Percentiles rank a stretch among this genome's conserved stretches.
Evolutionary conservation across 768 basidiomycete species (phyloP).

Genomic region (Podaxis sp.): DNA sequence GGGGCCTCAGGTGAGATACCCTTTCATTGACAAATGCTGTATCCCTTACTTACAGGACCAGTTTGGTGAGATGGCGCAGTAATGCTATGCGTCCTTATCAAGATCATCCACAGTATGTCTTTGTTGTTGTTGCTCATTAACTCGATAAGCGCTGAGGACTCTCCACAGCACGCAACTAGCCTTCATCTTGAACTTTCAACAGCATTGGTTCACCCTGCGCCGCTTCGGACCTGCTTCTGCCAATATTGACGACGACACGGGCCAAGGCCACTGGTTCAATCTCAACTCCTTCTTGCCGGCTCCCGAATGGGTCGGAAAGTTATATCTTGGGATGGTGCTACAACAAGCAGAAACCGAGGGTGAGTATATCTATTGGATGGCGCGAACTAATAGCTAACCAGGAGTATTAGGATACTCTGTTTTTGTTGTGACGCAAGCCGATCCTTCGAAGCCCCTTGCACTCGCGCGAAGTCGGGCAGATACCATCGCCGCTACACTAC

Average conservation of each 20-base stretch:
- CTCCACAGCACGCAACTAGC: conserved; percentile 69
- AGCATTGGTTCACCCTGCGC: conserved; percentile 89
- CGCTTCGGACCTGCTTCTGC: conserved; percentile 64
- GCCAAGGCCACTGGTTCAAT: conserved; percentile 82
- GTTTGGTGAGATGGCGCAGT: conserved; percentile 82
- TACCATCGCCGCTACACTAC: conserved; percentile 61
- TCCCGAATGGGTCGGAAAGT: conserved; percentile 83
- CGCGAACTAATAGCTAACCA: conserved; percentile 2
- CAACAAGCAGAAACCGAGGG: conserved; percentile 88
- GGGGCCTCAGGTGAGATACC: conserved; percentile 69
- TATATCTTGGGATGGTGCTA: conserved; percentile 83
- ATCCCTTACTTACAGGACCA: conserved; percentile 26
- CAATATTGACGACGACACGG: conserved; percentile 41
- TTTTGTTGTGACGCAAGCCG: conserved; percentile 69
- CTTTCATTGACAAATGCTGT: conserved; percentile 2
- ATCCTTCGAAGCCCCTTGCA: conserved; percentile 51
- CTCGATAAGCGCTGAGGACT: neutral
- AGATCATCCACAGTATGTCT: conserved; percentile 70
- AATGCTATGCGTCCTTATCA: conserved; percentile 81
- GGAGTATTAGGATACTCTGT: conserved; percentile 68
- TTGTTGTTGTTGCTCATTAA: neutral
- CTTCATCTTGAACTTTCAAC: conserved; percentile 82
- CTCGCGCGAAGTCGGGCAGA: conserved; percentile 73
- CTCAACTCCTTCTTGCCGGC: conserved; percentile 70
- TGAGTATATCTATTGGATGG: conserved; percentile 25